These are phyloP conservation scores for Talaromyces sp. DNA, from an alignment of 2,329 filamentous ascomycete species.

Conservation along the genomic window DNA sequence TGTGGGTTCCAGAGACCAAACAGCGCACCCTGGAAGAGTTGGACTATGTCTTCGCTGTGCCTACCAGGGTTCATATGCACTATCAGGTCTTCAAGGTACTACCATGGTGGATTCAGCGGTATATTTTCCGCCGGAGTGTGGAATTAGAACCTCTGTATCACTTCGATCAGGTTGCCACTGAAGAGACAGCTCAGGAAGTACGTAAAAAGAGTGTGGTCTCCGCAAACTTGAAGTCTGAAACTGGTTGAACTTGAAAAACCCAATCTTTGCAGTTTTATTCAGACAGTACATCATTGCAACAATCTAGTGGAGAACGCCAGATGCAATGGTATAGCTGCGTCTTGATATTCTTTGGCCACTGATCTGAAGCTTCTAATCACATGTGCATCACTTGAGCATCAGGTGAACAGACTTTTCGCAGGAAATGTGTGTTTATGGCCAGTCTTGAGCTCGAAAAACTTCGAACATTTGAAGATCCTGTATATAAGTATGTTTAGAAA, in stretches of 20 bases:
- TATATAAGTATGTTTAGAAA: no score
- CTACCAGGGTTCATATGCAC: constrained; percentile 56
- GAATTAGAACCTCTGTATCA: constrained; percentile 55
- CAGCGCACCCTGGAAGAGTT: constrained; percentile 54
- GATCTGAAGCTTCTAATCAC: no score
- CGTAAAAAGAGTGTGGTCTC: constrained; percentile 3
- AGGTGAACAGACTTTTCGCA: no score
- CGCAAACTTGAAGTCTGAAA: not conserved
- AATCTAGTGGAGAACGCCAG: no score
- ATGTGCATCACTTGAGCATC: no score
- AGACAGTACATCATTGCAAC: no score
- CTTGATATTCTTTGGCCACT: no score
- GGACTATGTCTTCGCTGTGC: constrained; percentile 61
- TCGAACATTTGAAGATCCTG: not conserved
- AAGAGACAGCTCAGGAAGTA: not conserved
- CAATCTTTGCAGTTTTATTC: no score
- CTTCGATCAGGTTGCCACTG: constrained; percentile 35
- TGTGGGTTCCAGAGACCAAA: constrained; percentile 55
- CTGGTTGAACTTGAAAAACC: not conserved
- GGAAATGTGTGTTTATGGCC: not conserved
- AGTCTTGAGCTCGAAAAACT: not conserved
- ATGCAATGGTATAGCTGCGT: no score
- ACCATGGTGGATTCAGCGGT: constrained; percentile 63
- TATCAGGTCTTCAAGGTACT: constrained; percentile 60
- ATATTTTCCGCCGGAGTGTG: constrained; percentile 54